Evolutionary conservation across 2,329 filamentous ascomycete species (phyloP), one percentile per base, ranked within the genome.

Genomic region (Leptographium procerum): DNA sequence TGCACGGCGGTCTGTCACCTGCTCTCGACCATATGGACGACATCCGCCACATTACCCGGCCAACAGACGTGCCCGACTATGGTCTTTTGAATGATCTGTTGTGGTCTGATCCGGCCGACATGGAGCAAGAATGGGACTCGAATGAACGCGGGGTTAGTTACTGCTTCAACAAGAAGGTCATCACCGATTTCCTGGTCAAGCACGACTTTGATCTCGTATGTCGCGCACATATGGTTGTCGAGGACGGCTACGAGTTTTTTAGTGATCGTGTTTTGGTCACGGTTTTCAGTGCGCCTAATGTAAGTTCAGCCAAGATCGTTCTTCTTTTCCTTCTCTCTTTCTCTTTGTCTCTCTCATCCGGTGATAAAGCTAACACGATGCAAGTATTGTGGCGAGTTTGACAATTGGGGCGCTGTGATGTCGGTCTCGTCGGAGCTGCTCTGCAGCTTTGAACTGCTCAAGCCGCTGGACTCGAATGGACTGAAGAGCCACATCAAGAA

Each of bases 401-500:
- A 99, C 70, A 99, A 99, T 64, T 97, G 94, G 90, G 94, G 94
- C 24, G 94, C 94, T 16, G 91, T 97, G 64, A 99, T 99, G 94
- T 96, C 92, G 2, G 94, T 99, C 26, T 96, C 91, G 1, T 84
- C 83, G 16, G 94, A 97, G 71, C 75, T 99, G 56, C 82, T 99
- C 1, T 99, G 94, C 75, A 96, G 91, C 70, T 99, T 99, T 69
- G 94, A 99, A 73, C 79, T 99, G 19, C 80, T 99, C 61, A 99
- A 99, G 72, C 94, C 94, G 9, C 80, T 99, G 52, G 94, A 99
- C 72, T 96, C 91, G 14, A 95, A 89, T 66, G 92, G 92, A 36
- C 78, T 99, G 62, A 99, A 99, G 81, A 96, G 87, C 66, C 94
- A 99, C 69, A 99, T 99, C 73, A 99, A 99, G 78, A 97, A 96